Evolutionary conservation across 768 basidiomycete genomes (phyloP), one percentile per base, ranked within the genome.

Genomic region (Hygrophoropsis aurantiaca): DNA sequence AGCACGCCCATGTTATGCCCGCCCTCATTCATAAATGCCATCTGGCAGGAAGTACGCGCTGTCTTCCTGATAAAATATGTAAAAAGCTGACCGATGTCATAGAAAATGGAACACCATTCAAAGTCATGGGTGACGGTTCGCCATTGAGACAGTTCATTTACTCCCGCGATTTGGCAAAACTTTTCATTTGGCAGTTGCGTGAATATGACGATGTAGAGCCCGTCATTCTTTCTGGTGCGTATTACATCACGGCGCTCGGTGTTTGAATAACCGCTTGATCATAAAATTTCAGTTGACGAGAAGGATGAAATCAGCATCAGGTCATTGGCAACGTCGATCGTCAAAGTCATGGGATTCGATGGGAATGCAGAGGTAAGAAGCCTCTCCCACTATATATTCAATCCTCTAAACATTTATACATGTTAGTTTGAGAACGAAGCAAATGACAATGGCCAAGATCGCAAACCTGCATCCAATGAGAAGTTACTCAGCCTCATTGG

Each of bases 111-210:
- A 90, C 89, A 0, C 85, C 89, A 4, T 94, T 97, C 69, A 74
- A 84, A 42, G 89, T 95, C n/a, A 70, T 84, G 41, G 94, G 94
- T 10, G 87, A 90, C 0, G 94, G 94, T 26, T 91, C 87, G 56
- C 94, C 94, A 6, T 78, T 97, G 27, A 82, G 94, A n/a, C 94
- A 97, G 66, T 97, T 97, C 66, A 94, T 97, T 67, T 97, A 93
- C 71, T 97, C 94, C n/a, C 75, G 81, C 40, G 94, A 98, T 69
- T 84, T 97, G 40, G 94, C 94, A 36, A 95, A 91, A 66, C 75
- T 95, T 46, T 95, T 97, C 75, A 87, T 97, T 61, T 94, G 90
- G 92, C 81, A 84, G 75, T 68, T 94, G 53, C 76, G 90, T 37
- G 87, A 95, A 60, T 97, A 98, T 64, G 80, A 94, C 43, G 86